phyloP scores from a whole-genome alignment of 2,329 filamentous ascomycete genomes.

The Fusarium neocosmosporiellum region DNA sequence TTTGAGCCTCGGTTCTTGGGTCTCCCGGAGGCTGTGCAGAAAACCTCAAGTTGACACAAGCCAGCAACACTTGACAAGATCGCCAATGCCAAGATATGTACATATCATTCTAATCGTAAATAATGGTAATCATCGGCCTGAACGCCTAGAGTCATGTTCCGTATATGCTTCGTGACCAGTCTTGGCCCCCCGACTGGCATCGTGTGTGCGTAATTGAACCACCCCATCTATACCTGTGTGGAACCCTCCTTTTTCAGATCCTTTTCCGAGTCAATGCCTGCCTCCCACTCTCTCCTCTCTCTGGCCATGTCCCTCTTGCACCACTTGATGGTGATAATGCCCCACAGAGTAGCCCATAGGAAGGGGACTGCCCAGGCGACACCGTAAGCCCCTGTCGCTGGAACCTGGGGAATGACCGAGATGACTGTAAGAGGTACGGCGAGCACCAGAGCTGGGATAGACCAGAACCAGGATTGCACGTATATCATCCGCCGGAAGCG shows the following conservation, averaged over 20 bases:
- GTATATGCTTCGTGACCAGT: conserved; percentile 21
- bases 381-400: conserved; percentile 51
- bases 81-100: not conserved
- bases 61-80: not conserved
- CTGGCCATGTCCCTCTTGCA: conserved; percentile 52
- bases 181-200: not conserved
- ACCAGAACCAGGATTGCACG: conserved; percentile 55
- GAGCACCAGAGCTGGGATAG: conserved; percentile 51
- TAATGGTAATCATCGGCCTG: not conserved
- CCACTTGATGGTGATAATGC: conserved; percentile 48
- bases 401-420: conserved; percentile 49
- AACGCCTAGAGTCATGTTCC: conserved; percentile 23
- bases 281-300: conserved; percentile 53
- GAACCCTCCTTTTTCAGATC: conserved; percentile 27
- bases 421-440: conserved; percentile 52
- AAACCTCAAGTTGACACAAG: not conserved
- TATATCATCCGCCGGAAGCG: conserved; percentile 56
- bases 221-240: conserved; percentile 11
- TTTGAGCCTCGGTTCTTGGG: not conserved
- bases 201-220: not conserved
- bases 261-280: conserved; percentile 38
- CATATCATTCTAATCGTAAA: conserved; percentile 17
- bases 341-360: conserved; percentile 51
- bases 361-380: conserved; percentile 55
- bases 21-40: not conserved